Evolutionary conservation across 352 stramenopile genomes (phyloP).

Genomic region (Phytopythium aichiense): DNA sequence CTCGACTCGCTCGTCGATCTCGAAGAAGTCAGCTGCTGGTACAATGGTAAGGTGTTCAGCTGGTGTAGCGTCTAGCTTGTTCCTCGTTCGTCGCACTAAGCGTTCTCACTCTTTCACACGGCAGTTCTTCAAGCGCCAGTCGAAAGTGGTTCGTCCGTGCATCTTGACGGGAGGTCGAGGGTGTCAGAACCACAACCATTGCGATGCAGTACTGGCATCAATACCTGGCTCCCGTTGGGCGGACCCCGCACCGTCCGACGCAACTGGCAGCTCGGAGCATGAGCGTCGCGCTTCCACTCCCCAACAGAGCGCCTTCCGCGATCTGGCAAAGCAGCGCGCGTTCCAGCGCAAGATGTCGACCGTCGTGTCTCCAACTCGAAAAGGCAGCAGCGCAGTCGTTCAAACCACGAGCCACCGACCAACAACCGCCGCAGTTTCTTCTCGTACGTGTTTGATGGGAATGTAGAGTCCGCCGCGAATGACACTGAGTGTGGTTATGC

Average conservation of each 20-base stretch:
- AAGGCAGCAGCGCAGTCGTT: background rate
- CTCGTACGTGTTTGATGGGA: conserved; percentile 12
- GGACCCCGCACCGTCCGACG: background rate
- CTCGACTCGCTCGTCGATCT: background rate
- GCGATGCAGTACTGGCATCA: background rate
- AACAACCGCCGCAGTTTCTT: conserved; percentile 11
- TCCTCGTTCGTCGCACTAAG: background rate
- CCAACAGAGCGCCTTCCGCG: conserved; percentile 17
- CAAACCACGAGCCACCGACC: background rate
- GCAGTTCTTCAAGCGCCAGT: conserved; percentile 8
- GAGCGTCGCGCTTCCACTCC: background rate
- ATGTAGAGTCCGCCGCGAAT: background rate
- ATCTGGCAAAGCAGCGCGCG: conserved; percentile 56
- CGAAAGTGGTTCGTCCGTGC: conserved; percentile 4
- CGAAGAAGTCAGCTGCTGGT: background rate
- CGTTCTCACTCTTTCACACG: background rate
- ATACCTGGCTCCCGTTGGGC: background rate
- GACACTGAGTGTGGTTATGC: background rate
- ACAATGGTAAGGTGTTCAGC: background rate
- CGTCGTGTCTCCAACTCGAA: conserved; percentile 20
- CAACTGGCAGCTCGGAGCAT: background rate
- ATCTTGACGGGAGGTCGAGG: background rate
- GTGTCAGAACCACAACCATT: background rate
- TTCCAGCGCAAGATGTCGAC: conserved; percentile 49
- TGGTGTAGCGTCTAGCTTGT: background rate